phyloP scores from a whole-genome alignment of 2,329 filamentous ascomycete genomes.

The Rutstroemia sp. region DNA sequence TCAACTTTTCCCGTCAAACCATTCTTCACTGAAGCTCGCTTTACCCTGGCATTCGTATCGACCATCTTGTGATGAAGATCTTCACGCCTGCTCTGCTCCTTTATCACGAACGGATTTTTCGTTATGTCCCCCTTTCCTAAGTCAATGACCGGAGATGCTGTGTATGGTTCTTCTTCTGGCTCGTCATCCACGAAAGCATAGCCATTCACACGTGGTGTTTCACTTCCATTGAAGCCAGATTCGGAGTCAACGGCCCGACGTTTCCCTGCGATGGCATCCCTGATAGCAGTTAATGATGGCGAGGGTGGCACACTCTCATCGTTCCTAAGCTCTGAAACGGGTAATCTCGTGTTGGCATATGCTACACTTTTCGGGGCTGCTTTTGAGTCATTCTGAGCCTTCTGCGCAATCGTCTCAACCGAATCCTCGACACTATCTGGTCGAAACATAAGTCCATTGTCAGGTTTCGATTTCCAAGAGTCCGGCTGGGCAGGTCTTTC shows the following conservation, averaged over 20 bases:
- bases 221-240: conserved; percentile 48
- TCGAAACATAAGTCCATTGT: conserved; percentile 83
- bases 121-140: conserved; percentile 54
- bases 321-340: conserved; percentile 36
- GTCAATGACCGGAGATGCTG: conserved; percentile 41
- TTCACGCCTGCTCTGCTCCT: conserved; percentile 69
- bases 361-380: conserved; percentile 71
- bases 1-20: conserved; percentile 54
- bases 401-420: conserved; percentile 57
- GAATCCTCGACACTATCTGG: conserved; percentile 58
- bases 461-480: conserved; percentile 64
- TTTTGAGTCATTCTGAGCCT: conserved; percentile 60
- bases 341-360: conserved; percentile 78
- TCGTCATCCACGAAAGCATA: conserved; percentile 92
- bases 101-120: conserved; percentile 74
- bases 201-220: conserved; percentile 86
- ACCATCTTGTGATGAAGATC: conserved; percentile 81
- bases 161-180: conserved; percentile 40
- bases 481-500: conserved; percentile 71
- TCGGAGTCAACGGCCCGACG: conserved; percentile 57
- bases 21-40: conserved; percentile 52
- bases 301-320: conserved; percentile 55
- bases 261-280: conserved; percentile 73
- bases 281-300: conserved; percentile 76
- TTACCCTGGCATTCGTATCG: conserved; percentile 68